Conservation (phyloP, 345 rosid genomes). For the Bruguiera sexangula region DNA sequence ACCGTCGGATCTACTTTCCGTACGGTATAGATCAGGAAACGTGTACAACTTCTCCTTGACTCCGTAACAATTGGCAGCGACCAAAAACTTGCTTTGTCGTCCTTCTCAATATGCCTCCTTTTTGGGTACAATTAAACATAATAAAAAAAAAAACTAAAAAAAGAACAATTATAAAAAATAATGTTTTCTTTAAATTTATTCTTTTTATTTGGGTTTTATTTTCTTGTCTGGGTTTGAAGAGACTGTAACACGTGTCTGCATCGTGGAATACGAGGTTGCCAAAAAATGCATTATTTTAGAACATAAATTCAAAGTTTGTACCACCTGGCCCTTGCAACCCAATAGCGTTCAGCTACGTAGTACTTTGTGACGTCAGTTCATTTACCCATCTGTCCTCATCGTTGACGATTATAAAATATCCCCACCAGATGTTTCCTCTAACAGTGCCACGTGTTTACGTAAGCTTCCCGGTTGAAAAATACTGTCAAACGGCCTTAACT, state of each 20-base stretch:
- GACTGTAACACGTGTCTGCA: constrained; percentile 21
- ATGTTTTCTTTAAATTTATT: background rate
- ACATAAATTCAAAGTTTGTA: constrained; percentile 6
- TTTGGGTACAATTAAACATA: background rate
- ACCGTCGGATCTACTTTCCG: constrained; percentile 36
- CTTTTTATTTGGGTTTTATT: too few species aligned
- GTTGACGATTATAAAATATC: background rate
- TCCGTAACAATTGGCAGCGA: constrained; percentile 31
- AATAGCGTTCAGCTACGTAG: constrained; percentile 20
- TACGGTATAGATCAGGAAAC: constrained; percentile 27
- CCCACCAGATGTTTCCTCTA: background rate
- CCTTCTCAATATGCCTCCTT: background rate
- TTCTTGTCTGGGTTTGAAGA: too few species aligned
- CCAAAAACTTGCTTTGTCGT: constrained; percentile 38
- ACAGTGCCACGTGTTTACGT: constrained; percentile 16
- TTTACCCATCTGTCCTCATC: constrained; percentile 1
- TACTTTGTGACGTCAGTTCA: constrained; percentile 3
- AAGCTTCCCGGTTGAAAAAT: too few species aligned
- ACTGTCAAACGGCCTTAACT: too few species aligned
- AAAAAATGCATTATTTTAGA: background rate
- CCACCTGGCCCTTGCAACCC: constrained; percentile 15
- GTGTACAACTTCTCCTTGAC: constrained; percentile 37
- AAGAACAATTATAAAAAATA: background rate
- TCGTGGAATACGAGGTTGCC: constrained; percentile 14
- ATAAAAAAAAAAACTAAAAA: background rate